phyloP scores from a whole-genome alignment of 352 stramenopile genomes.

The Thalassiosira livingstoniorum region DNA sequence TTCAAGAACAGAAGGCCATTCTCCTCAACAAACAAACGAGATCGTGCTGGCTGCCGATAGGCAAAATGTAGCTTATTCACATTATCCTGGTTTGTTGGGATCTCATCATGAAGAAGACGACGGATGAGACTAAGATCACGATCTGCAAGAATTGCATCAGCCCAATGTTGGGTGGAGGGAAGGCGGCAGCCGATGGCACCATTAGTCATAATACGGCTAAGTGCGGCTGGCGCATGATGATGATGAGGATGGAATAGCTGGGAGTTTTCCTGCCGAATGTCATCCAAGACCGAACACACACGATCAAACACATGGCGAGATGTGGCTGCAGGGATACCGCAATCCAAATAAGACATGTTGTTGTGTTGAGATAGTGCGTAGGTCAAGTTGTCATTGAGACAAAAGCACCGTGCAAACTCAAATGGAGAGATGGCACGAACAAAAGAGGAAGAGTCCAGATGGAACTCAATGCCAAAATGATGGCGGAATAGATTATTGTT shows the following conservation, averaged over 20 bases:
- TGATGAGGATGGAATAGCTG: background rate
- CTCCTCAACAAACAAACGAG: background rate
- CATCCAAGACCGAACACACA: background rate
- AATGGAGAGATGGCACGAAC: conserved; percentile 26
- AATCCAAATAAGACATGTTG: conserved; percentile 4
- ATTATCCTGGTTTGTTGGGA: background rate
- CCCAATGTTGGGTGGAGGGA: background rate
- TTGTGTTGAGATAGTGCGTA: background rate
- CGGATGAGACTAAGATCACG: background rate
- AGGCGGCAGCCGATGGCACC: background rate
- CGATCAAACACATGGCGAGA: background rate
- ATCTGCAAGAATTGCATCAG: background rate
- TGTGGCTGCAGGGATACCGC: conserved; percentile 5
- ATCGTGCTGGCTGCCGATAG: conserved; percentile 1
- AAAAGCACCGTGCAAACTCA: conserved; percentile 15
- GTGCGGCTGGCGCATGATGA: background rate
- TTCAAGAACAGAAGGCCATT: conserved; percentile 2
- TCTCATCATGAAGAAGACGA: background rate
- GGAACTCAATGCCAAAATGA: conserved; percentile 25
- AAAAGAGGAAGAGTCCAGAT: background rate
- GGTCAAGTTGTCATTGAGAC: background rate
- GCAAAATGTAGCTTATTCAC: background rate
- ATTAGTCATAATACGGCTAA: background rate
- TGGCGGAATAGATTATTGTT: conserved; percentile 10
- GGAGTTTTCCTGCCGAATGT: background rate